phyloP scores from a whole-genome alignment of 495 filamentous ascomycete genomes.

The Amniculicola lignicola region DNA sequence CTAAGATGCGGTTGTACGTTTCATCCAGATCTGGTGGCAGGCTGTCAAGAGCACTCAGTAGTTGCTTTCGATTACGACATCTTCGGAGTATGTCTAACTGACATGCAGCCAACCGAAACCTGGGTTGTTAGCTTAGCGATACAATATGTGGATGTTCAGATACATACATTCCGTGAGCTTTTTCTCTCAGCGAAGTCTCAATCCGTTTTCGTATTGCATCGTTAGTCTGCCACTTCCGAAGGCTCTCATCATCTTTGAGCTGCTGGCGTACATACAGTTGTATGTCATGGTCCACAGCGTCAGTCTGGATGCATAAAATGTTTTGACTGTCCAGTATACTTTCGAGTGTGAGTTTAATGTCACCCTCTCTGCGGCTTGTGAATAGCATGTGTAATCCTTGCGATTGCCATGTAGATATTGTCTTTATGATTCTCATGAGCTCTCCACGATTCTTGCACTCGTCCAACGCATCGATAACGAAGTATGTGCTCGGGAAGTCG shows the following conservation, averaged over 20 bases:
- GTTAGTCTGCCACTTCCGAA: conserved; percentile 20
- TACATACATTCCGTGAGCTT: conserved; percentile 27
- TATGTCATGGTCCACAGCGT: conserved; percentile 28
- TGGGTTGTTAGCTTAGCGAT: neutral
- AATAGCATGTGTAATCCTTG: conserved; percentile 21
- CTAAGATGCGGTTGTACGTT: conserved; percentile 16
- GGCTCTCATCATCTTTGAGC: conserved; percentile 5
- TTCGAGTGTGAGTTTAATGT: conserved; percentile 24
- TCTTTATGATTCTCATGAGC: conserved; percentile 16
- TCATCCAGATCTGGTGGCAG: conserved; percentile 4
- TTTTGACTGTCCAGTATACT: neutral
- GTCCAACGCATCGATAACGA: conserved; percentile 32
- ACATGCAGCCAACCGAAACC: conserved; percentile 15
- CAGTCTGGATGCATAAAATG: conserved; percentile 16
- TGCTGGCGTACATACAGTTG: conserved; percentile 22
- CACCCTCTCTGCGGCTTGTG: conserved; percentile 28
- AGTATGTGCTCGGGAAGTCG: conserved; percentile 6
- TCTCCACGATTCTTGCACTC: conserved; percentile 21
- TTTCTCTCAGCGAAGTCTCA: conserved; percentile 14
- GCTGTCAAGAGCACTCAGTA: neutral
- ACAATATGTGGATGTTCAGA: neutral
- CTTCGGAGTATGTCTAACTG: conserved; percentile 9
- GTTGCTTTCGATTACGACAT: conserved; percentile 1
- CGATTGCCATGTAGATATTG: conserved; percentile 10
- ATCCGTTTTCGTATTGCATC: conserved; percentile 9